Conservation (phyloP, 257 asterid species). For the Petrea volubilis region DNA sequence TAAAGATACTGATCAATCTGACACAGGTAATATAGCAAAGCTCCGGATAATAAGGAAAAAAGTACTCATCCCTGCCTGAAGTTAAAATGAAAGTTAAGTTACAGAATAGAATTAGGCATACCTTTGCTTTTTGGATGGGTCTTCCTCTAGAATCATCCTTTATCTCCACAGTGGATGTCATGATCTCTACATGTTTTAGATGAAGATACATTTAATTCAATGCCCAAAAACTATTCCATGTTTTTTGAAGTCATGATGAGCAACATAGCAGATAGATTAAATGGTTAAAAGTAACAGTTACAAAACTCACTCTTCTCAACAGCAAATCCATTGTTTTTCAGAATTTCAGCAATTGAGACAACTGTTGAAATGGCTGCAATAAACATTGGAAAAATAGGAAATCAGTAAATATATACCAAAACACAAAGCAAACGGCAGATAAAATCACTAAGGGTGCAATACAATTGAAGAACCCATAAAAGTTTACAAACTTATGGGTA, state of each 20-base stretch:
- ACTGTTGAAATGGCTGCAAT: slow-evolving; percentile 82
- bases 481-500: not conserved
- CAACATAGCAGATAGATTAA: not conserved
- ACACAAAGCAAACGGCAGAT: not conserved
- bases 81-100: not conserved
- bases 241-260: not conserved
- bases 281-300: not conserved
- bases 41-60: too few relatives aligned
- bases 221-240: slow-evolving; percentile 1
- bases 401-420: slow-evolving; percentile 5
- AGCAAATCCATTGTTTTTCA: slow-evolving; percentile 89
- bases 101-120: slow-evolving; percentile 12
- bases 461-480: not conserved
- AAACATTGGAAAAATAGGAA: slow-evolving; percentile 16
- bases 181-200: slow-evolving; percentile 55
- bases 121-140: slow-evolving; percentile 83
- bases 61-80: not conserved
- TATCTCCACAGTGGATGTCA: slow-evolving; percentile 83
- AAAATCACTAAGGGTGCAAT: not conserved
- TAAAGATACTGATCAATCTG: not conserved
- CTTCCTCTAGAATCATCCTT: slow-evolving; percentile 81
- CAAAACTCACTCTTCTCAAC: slow-evolving; percentile 79
- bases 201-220: slow-evolving; percentile 16
- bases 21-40: not conserved
- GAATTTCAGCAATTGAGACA: slow-evolving; percentile 79